Percentiles rank a stretch among this genome's conserved stretches.
These are phyloP conservation scores for Puccinia horiana DNA, from an alignment of 1,284 basidiomycete genomes.

Conservation along the genomic window DNA sequence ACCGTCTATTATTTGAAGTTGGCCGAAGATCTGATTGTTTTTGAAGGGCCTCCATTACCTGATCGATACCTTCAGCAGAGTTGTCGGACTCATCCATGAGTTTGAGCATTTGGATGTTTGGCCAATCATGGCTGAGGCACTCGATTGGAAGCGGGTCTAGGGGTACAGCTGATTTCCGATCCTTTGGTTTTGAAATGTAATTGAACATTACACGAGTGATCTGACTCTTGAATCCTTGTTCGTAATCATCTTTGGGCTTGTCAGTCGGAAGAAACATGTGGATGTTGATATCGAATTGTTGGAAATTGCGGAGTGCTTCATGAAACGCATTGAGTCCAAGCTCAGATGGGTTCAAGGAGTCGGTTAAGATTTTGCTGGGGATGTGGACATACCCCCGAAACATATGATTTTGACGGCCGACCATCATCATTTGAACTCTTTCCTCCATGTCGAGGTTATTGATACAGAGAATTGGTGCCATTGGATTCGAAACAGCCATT, in stretches of 20 bases:
- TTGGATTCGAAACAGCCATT: background rate
- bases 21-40: too few species aligned
- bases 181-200: background rate
- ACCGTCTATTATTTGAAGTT: too few species aligned
- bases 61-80: too few species aligned
- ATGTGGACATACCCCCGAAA: background rate
- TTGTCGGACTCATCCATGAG: too few species aligned
- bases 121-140: background rate
- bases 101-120: background rate
- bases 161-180: background rate
- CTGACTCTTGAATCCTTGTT: background rate
- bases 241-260: background rate
- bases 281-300: too few species aligned
- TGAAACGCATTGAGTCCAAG: too few species aligned
- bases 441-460: slow-evolving; percentile 25
- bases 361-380: too few species aligned
- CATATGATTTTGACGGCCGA: background rate
- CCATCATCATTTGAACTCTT: background rate
- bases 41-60: too few species aligned
- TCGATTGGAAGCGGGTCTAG: background rate
- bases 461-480: slow-evolving; percentile 11
- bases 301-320: too few species aligned
- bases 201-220: background rate
- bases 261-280: too few species aligned
- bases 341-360: too few species aligned